Base-by-base conservation (phyloP, 345 rosid genomes). In the Euphorbia lathyris region DNA sequence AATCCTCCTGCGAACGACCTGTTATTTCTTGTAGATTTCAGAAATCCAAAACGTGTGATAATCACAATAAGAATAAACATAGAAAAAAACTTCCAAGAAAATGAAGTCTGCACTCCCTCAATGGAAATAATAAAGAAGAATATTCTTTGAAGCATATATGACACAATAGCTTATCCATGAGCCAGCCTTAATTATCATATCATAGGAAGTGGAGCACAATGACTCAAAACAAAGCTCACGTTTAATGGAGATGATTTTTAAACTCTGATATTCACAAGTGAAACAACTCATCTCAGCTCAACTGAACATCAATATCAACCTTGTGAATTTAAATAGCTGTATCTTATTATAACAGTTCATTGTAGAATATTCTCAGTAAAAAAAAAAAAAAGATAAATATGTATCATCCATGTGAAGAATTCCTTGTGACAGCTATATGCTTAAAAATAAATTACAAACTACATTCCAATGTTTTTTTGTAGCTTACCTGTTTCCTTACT, bases 1-100 rank as follows among this genome's bases (percentile, higher is more conserved):
- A 71, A 95, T 85, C 79, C 96, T 88, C 78, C 85, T 84, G 52
- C 97, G 97, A 34, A 95, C 92, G 68, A 92, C 90, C 99, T 94
- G 81, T 77, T 63, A 72, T 51, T 66, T 67, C 55, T 42, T 68
- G 43, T 63, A 66, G 50, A 72, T 32, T 67, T 57, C 17, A 77
- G 68, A 47, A 56, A 71, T 48, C 63, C 42, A 34, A 17, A 63
- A 66, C 55, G 64, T 66, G 60, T 9, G 48, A 65, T 58, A 78
- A 59, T 67, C 20, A 52, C 38, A 30, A 58, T 52, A 58, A 68
- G 67, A 11, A 69, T 23, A 62, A 61, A 61, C 16, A n/a, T 56
- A 13, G 64, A 23, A 47, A 42, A 61, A 62, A 72, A 59, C 65
- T 27, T n/a, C 48, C 5, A 32, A 17, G 38, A 7, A 9, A 13